A percentile compares a stretch with the other conserved stretches of the same genome.
These are phyloP conservation scores for Tarenaya hassleriana DNA, from an alignment of 345 rosid genomes.

Conservation along the genomic window DNA sequence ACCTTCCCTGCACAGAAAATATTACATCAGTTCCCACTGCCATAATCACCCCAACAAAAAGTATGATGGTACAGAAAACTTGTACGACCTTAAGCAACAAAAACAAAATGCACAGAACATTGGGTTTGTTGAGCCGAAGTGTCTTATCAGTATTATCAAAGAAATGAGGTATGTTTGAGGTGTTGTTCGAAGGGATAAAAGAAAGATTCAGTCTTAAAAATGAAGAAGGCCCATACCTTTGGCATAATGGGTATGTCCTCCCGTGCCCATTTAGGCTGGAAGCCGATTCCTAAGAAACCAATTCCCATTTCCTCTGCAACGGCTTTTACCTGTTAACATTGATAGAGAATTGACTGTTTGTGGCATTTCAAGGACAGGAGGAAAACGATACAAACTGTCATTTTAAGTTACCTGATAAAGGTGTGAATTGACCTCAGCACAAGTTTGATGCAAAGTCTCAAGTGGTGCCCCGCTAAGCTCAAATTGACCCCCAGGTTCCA, in stretches of 20 bases:
- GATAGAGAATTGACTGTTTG: conserved; percentile 8
- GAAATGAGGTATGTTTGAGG: no score
- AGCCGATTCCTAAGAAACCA: conserved; percentile 96
- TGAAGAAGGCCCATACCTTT: conserved; percentile 47
- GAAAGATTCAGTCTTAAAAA: neutral
- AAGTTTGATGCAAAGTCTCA: conserved; percentile 97
- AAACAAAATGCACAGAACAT: neutral
- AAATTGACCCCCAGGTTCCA: conserved; percentile 99
- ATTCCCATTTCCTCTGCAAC: conserved; percentile 99
- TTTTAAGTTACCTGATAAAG: conserved; percentile 72
- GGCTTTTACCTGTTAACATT: conserved; percentile 72
- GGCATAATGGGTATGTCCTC: conserved; percentile 97
- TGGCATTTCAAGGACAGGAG: conserved; percentile 4
- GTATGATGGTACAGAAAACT: conserved; percentile 7
- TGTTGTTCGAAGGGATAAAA: neutral
- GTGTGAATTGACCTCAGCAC: conserved; percentile 99
- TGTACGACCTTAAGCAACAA: neutral
- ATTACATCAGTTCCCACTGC: conserved; percentile 26
- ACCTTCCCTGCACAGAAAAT: conserved; percentile 78
- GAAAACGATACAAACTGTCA: neutral
- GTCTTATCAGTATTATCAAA: neutral
- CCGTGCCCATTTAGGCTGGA: conserved; percentile 89
- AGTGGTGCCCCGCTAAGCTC: conserved; percentile 99
- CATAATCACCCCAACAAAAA: neutral
- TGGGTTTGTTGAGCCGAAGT: neutral